Percentiles rank a stretch among this genome's conserved stretches.
These are phyloP conservation scores for Ganoderma resinaceum DNA, from an alignment of 1,284 basidiomycete species.

Conservation along the genomic window DNA sequence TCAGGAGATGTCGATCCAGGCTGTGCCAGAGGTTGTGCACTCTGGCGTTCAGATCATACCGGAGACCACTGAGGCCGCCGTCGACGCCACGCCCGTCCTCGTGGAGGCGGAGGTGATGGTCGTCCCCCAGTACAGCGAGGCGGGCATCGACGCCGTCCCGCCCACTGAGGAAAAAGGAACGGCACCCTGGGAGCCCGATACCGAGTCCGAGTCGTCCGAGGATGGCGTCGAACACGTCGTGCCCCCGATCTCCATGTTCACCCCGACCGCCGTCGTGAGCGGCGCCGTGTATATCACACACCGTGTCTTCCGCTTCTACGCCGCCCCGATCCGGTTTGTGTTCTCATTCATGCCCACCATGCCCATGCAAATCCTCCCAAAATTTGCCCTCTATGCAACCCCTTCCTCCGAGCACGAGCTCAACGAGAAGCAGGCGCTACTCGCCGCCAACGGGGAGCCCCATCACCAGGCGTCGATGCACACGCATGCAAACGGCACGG, in stretches of 20 bases:
- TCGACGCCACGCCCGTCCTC: slow-evolving; percentile 43
- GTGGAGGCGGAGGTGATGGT: slow-evolving; percentile 37
- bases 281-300: slow-evolving; percentile 37
- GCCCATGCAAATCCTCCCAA: slow-evolving; percentile 26
- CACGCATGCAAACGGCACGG: slow-evolving; percentile 28
- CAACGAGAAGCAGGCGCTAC: slow-evolving; percentile 17
- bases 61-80: slow-evolving; percentile 33
- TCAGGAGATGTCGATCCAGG: slow-evolving; percentile 55
- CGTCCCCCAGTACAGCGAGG: slow-evolving; percentile 34
- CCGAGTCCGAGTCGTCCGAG: slow-evolving; percentile 22
- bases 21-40: slow-evolving; percentile 52
- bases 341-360: slow-evolving; percentile 38
- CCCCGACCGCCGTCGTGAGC: slow-evolving; percentile 34
- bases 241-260: slow-evolving; percentile 23
- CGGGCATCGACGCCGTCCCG: slow-evolving; percentile 34
- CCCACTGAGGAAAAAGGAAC: slow-evolving; percentile 35
- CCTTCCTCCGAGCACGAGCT: slow-evolving; percentile 19
- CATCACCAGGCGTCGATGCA: slow-evolving; percentile 15
- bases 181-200: slow-evolving; percentile 28
- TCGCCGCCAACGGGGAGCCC: slow-evolving; percentile 21
- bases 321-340: slow-evolving; percentile 40
- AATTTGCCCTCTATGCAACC: slow-evolving; percentile 18
- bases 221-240: slow-evolving; percentile 19
- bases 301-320: slow-evolving; percentile 40
- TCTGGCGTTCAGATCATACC: slow-evolving; percentile 41